Evolutionary conservation across 1,284 basidiomycete genomes (phyloP).

Genomic region (Abortiporus biennis): DNA sequence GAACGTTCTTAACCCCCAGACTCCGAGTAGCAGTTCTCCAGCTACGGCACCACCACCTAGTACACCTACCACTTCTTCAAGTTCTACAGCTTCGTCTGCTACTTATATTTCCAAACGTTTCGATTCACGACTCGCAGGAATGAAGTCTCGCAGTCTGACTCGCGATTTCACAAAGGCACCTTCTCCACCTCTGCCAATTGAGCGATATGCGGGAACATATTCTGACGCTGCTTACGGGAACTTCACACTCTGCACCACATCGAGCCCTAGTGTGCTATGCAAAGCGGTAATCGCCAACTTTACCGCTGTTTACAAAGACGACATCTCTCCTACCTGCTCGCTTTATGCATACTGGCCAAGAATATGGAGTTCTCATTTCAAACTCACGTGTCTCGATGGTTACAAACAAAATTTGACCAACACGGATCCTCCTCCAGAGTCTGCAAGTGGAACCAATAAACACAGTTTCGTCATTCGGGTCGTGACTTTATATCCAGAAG

Average conservation of each 20-base stretch:
- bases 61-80: too few relatives aligned
- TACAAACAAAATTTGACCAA: constrained; percentile 14
- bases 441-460: too few relatives aligned
- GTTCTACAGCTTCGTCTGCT: too few relatives aligned
- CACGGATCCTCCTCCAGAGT: constrained; percentile 19
- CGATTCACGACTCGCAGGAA: too few relatives aligned
- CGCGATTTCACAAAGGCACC: too few relatives aligned
- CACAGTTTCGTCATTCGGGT: too few relatives aligned
- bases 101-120: too few relatives aligned
- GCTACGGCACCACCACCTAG: too few relatives aligned
- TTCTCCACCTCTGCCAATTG: constrained; percentile 6
- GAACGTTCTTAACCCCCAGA: not conserved
- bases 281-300: constrained; percentile 13
- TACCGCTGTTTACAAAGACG: constrained; percentile 7
- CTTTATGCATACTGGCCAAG: constrained; percentile 17
- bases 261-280: constrained; percentile 14
- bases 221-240: constrained; percentile 16
- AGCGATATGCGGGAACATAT: constrained; percentile 17
- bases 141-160: too few relatives aligned
- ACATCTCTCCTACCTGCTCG: too few relatives aligned
- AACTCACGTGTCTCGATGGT: constrained; percentile 12
- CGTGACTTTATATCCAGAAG: too few relatives aligned
- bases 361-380: constrained; percentile 21
- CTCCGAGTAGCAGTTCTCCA: too few relatives aligned
- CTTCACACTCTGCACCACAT: constrained; percentile 15